Evolutionary conservation across 2,329 filamentous ascomycete species (phyloP).

Genomic region (Paraphaeosphaeria minitans): DNA sequence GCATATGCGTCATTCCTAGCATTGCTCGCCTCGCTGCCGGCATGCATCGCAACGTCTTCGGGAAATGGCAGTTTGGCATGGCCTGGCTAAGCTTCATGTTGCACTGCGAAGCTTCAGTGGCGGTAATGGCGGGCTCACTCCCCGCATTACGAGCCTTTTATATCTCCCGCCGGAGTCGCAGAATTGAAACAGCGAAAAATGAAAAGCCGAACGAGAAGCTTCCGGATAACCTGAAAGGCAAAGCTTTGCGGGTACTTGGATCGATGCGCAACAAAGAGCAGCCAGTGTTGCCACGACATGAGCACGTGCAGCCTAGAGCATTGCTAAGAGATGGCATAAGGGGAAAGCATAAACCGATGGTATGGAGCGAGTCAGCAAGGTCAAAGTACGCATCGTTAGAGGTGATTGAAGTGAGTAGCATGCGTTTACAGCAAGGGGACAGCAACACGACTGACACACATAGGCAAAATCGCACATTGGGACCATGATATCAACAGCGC

Average conservation of each 20-base stretch:
- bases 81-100: constrained; percentile 19
- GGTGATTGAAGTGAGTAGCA: constrained; percentile 1
- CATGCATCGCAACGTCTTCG: constrained; percentile 11
- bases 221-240: neutral
- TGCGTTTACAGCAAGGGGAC: neutral
- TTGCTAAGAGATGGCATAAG: constrained; percentile 8
- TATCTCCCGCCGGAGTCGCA: constrained; percentile 6
- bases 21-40: constrained; percentile 16
- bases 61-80: constrained; percentile 10
- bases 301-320: neutral
- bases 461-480: constrained; percentile 1
- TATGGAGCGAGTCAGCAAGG: constrained; percentile 9
- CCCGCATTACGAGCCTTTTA: constrained; percentile 19
- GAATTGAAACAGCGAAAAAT: neutral
- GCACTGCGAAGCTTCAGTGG: constrained; percentile 20
- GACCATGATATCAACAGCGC: constrained; percentile 5
- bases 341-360: constrained; percentile 14
- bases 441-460: neutral
- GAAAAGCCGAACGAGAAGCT: constrained; percentile 6
- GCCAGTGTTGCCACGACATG: neutral
- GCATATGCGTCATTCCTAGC: constrained; percentile 17
- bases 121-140: constrained; percentile 18
- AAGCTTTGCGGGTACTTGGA: neutral
- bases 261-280: constrained; percentile 2
- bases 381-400: constrained; percentile 1